Evolutionary conservation across 2,329 filamentous ascomycete species (phyloP), one percentile per base, ranked within the genome.

Genomic region (Sclerotinia sclerotiorum): DNA sequence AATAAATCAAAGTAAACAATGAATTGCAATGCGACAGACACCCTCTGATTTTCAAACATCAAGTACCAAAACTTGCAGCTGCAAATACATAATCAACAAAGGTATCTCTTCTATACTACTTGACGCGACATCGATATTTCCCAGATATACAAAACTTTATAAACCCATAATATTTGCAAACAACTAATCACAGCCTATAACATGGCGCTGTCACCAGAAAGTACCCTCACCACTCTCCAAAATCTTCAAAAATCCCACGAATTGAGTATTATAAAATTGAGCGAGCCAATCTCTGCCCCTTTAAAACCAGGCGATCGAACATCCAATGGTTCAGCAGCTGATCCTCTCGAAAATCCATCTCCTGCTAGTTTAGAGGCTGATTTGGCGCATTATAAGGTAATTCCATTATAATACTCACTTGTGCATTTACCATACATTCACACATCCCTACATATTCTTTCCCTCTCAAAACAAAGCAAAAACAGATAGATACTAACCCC

Each of bases 351-450:
- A 72, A 87, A 85, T 70, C 87, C 88, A 92, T 89, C 72, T 13
- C 93, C 94, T 0, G 86, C 90, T 21, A 90, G 90, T 24, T 84
- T 98, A 10, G 88, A 92, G 72, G 92, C 91, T 39, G 94, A 98
- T 79, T 84, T 98, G 39, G 84, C 85, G 42, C 94, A 98, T 79
- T 97, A 98, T 82, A 93, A 92, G 77, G 86, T 86, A 77, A n/a
- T 35, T 51, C 13, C 15, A 39, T 70, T 42, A 19, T 8, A 17
- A 42, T 17, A 63, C 24, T 55, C 58, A 60, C 69, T 32, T 8
- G 5, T 35, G 5, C 8, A 39, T 35, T 6, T 32, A n/a, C 15
- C 24, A 6, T 11, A 3, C 7, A 52, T 54, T 42, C 13, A 24
- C 19, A 5, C 39, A 5, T 42, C 39, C 35, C 39, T 15, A 15